Evolutionary conservation across 768 basidiomycete genomes (phyloP).

Genomic region (Mrakia gelida): DNA sequence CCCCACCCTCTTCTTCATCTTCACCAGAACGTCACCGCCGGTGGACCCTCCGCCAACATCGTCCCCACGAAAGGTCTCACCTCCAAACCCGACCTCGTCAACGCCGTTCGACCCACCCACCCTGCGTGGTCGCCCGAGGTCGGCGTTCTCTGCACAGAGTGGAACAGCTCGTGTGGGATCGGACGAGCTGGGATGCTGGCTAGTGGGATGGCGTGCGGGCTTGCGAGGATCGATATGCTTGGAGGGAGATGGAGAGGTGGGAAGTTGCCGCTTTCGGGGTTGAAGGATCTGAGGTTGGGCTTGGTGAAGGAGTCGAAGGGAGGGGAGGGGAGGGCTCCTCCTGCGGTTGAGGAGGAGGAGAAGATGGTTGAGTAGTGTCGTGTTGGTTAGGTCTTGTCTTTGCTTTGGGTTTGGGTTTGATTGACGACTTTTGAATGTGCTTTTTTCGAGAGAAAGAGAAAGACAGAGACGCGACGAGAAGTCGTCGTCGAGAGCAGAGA

Average conservation of each 20-base stretch:
- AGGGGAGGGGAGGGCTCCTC: too few species aligned
- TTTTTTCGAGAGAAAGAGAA: too few species aligned
- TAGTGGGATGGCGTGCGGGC: constrained; percentile 73
- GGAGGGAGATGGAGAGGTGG: constrained; percentile 60
- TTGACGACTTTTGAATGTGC: too few species aligned
- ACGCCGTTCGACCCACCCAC: constrained; percentile 42
- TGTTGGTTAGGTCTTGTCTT: too few species aligned
- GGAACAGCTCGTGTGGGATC: constrained; percentile 75
- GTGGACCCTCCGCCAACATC: background rate
- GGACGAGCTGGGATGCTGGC: constrained; percentile 58
- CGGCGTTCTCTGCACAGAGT: constrained; percentile 68
- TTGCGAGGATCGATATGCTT: constrained; percentile 75
- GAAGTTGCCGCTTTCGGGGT: background rate
- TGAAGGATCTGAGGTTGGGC: background rate
- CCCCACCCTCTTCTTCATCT: too few species aligned
- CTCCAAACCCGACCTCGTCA: constrained; percentile 34
- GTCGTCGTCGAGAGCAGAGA: too few species aligned
- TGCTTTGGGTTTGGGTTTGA: too few species aligned
- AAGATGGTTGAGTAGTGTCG: too few species aligned
- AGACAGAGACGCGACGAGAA: too few species aligned
- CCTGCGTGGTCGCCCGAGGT: constrained; percentile 76
- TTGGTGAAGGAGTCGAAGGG: too few species aligned
- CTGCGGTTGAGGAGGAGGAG: too few species aligned
- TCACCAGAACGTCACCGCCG: constrained; percentile 28
- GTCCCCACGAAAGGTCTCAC: background rate